Base-by-base conservation (phyloP, 2,329 filamentous ascomycete genomes). In the Neofusicoccum ribis region DNA sequence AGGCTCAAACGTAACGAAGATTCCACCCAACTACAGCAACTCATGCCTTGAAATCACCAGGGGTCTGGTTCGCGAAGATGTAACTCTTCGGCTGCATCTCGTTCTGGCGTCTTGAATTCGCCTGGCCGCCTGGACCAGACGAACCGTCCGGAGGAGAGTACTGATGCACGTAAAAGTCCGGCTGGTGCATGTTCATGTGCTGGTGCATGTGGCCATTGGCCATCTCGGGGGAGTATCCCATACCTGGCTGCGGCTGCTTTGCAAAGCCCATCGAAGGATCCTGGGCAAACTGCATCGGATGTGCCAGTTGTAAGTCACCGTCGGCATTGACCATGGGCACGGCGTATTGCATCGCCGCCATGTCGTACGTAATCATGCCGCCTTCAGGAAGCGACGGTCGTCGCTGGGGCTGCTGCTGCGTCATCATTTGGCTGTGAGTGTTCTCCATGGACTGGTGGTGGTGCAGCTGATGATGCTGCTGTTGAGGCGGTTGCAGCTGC, bases 1-100 rank as follows among this genome's bases (percentile, higher is more conserved):
- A 47, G 44, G 56, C 56, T 47, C 23, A n/a, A 60, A 60, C 44
- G 37, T 34, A 41, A 54, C 47, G 39, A 44, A 23, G 14, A 12
- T 12, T 51, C 41, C 49, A 63, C 37, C 60, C 11, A 44, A 20
- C 17, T 54, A 47, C 23, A 56, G 51, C 50, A 47, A n/a, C 34
- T 66, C 52, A 66, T 41, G 59, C 52, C 66, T 73, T 72, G 68
- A 81, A 83, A 68, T 82, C 78, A 66, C 76, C 74, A 1, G 81
- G 80, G 9, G 78, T 78, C 65, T 81, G 78, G 56, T 82, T 82
- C 51, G 80, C 78, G 64, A 83, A 83, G 15, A 80, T 79, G 68
- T 81, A 83, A 65, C 75, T 81, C 71, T 82, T 83, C 1, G 77
- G 69, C 67, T 75, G 70, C n/a, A 72, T 70, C 63, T 76, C 75